Evolutionary conservation across 371 early-diverging fungal genomes (phyloP), one percentile per base, ranked within the genome.

Genomic region (Capniomyces stellatus): DNA sequence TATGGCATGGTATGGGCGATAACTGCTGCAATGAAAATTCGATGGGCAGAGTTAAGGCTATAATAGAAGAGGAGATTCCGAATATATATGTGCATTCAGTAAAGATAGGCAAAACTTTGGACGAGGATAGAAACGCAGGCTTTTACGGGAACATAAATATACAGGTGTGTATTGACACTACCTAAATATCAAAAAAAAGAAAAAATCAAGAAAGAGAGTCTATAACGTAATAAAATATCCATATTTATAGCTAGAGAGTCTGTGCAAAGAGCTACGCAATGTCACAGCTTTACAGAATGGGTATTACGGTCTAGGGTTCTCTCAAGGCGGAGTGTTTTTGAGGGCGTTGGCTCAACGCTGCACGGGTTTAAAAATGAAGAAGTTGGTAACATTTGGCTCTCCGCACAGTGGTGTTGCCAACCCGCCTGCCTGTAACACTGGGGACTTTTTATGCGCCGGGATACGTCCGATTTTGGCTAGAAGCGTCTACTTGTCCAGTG

Each of bases 1-100:
- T 88, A 21, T 85, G 85, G 82, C 89, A 88, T 63, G 89, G 87
- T 12, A 87, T 90, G 90, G 93, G 93, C 12, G 94, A 93, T 59
- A 73, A 75, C 47, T 83, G 85, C 63, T 83, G 83, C 60, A 76
- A 80, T 62, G 72, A 75, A 25, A 73, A 40, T 15, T 64, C 79
- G 3, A 85, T 85, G 84, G 75, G 75, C 1, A 61, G 71, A 41
- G 59, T 90, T 18, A 63, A 60, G 25, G 59, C 61, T 2, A 51
- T 76, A 18, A 60, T 90, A 15, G 44, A 76, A 27, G 62, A 63
- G 0, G 58, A 63, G 27, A 57, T 82, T 0, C 83, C 85, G 0
- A 82, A 77, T 12, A 71, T 75, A 3, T 86, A 75, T 63, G 81
- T 89, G 3, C 79, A 89, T 60, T 85, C 87, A 4, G 64, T 94